A percentile compares a stretch with the other conserved stretches of the same genome.
These are phyloP conservation scores for Barbarea vulgaris DNA, from an alignment of 345 rosid genomes.

Conservation along the genomic window DNA sequence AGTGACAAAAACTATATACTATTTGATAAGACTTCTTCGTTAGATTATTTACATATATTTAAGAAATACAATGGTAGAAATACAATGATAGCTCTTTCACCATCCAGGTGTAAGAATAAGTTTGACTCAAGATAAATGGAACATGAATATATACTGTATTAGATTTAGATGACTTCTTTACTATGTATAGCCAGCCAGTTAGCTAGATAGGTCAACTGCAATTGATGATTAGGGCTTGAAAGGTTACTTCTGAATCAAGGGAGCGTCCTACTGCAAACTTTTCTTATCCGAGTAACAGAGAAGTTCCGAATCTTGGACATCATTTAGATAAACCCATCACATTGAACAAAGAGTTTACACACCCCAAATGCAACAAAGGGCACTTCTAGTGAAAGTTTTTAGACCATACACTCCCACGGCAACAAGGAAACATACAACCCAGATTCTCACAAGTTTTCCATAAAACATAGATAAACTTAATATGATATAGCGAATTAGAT, in stretches of 20 bases:
- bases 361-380: slow-evolving; percentile 1
- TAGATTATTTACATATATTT: slow-evolving; percentile 15
- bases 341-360: neutral
- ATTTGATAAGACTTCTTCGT: neutral
- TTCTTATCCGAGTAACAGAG: slow-evolving; percentile 46
- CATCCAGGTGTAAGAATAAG: slow-evolving; percentile 1
- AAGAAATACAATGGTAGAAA: too few relatives aligned
- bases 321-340: slow-evolving; percentile 16
- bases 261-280: slow-evolving; percentile 27
- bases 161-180: neutral
- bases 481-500: slow-evolving; percentile 7
- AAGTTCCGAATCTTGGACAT: neutral
- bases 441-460: slow-evolving; percentile 17
- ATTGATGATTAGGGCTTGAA: neutral
- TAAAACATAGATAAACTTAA: slow-evolving; percentile 6
- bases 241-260: neutral
- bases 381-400: slow-evolving; percentile 13
- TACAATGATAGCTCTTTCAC: neutral
- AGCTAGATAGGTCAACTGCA: neutral
- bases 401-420: slow-evolving; percentile 10
- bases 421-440: neutral
- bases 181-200: slow-evolving; percentile 25
- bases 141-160: slow-evolving; percentile 1
- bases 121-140: slow-evolving; percentile 6
- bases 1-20: neutral